phyloP scores from a whole-genome alignment of 768 basidiomycete species.

The Dentipellis sp. region DNA sequence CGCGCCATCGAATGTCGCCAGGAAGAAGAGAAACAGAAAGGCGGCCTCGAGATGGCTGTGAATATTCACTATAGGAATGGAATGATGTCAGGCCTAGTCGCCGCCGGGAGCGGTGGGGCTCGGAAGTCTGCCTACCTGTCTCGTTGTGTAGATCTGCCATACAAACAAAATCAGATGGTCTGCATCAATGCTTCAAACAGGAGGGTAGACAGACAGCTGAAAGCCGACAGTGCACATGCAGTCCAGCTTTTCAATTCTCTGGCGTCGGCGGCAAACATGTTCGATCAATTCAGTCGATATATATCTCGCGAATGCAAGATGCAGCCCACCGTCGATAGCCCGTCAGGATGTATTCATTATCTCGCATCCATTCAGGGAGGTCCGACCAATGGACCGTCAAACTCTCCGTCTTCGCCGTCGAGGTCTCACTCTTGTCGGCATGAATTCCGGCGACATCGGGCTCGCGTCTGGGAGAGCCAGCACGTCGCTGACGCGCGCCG shows the following conservation, averaged over 20 bases:
- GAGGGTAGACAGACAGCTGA: slow-evolving; percentile 37
- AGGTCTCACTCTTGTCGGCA: too few species aligned
- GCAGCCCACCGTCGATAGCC: slow-evolving; percentile 58
- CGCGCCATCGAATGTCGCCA: slow-evolving; percentile 41
- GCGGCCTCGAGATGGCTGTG: slow-evolving; percentile 74
- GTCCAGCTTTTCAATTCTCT: slow-evolving; percentile 55
- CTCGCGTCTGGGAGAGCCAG: background rate
- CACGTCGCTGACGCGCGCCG: background rate
- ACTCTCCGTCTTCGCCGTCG: background rate
- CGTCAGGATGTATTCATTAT: slow-evolving; percentile 63
- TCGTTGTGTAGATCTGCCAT: slow-evolving; percentile 68
- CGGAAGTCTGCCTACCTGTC: slow-evolving; percentile 38
- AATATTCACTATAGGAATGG: slow-evolving; percentile 58
- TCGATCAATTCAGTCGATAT: background rate
- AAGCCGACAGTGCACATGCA: slow-evolving; percentile 55
- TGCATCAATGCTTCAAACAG: background rate
- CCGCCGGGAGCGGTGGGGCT: background rate
- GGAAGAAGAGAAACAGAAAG: slow-evolving; percentile 46
- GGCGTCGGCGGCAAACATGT: background rate
- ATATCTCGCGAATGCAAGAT: background rate
- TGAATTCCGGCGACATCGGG: too few species aligned
- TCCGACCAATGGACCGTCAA: slow-evolving; percentile 43
- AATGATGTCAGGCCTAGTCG: background rate
- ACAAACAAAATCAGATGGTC: background rate
- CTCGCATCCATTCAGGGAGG: slow-evolving; percentile 59